These are phyloP conservation scores for Tolypocladium pustulatum DNA, from an alignment of 2,329 filamentous ascomycete genomes.

Conservation along the genomic window DNA sequence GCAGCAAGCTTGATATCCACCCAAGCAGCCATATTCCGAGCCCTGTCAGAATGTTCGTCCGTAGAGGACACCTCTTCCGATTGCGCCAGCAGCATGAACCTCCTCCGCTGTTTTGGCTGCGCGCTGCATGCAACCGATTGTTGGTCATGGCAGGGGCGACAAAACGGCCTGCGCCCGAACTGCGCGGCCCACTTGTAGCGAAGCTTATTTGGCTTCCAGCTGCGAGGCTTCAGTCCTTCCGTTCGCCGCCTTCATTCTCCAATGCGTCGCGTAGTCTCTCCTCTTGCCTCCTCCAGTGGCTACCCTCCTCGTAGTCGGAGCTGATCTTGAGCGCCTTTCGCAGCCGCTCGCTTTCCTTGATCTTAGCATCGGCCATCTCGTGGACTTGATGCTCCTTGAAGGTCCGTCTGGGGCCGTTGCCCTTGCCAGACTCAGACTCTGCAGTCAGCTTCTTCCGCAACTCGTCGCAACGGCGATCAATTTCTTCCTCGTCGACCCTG, in stretches of 20 bases:
- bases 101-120: background rate
- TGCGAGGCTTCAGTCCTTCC: conserved; percentile 5
- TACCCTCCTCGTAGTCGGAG: conserved; percentile 74
- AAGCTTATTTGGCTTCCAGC: background rate
- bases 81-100: background rate
- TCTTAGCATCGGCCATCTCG: conserved; percentile 92
- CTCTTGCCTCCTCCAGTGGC: conserved; percentile 78
- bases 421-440: conserved; percentile 23
- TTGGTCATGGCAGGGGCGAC: background rate
- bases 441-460: conserved; percentile 29
- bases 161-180: background rate
- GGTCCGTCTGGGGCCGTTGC: conserved; percentile 30
- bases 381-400: conserved; percentile 93
- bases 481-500: conserved; percentile 79
- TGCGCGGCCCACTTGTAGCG: background rate
- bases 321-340: conserved; percentile 79
- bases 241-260: conserved; percentile 24
- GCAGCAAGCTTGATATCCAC: background rate
- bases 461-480: conserved; percentile 52
- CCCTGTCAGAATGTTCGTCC: no score
- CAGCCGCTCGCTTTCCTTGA: conserved; percentile 84
- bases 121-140: background rate
- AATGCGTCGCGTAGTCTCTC: conserved; percentile 45
- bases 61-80: background rate
- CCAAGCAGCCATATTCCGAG: background rate